A percentile compares a stretch with the other conserved stretches of the same genome.
phyloP scores from a whole-genome alignment of 257 asterid species.

The Ligustrum vulgare region DNA sequence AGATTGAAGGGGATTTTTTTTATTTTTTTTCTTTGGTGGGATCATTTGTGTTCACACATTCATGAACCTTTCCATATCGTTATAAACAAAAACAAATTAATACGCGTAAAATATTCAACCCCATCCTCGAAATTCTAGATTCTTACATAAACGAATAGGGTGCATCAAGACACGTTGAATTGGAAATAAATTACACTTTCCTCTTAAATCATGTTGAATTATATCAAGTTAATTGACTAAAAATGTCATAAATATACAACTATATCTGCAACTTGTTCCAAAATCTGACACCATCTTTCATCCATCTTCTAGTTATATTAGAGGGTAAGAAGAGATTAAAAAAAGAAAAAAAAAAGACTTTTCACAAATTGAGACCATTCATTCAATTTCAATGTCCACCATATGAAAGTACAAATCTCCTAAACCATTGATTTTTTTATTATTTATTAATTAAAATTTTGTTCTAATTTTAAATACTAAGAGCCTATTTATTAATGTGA shows the following conservation, averaged over 20 bases:
- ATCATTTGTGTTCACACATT: not conserved
- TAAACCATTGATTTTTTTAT: not conserved
- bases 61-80: not conserved
- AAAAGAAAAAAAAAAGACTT: not conserved
- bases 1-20: not conserved
- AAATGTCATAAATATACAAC: not conserved
- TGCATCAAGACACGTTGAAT: not conserved
- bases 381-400: slow-evolving; percentile 18
- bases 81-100: not conserved
- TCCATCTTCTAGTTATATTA: not conserved
- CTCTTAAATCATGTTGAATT: not conserved
- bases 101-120: not conserved
- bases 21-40: not conserved
- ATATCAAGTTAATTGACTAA: not conserved
- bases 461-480: not conserved
- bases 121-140: not conserved
- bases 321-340: not conserved
- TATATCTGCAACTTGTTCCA: slow-evolving; percentile 21
- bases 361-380: slow-evolving; percentile 18
- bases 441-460: not conserved
- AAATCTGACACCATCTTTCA: slow-evolving; percentile 26
- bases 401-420: not conserved
- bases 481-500: too few species aligned
- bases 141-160: not conserved
- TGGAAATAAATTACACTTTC: not conserved